Percentiles rank a stretch among this genome's conserved stretches.
Conservation (phyloP, 177 flowering plant genomes). For the Telopea speciosissima region DNA sequence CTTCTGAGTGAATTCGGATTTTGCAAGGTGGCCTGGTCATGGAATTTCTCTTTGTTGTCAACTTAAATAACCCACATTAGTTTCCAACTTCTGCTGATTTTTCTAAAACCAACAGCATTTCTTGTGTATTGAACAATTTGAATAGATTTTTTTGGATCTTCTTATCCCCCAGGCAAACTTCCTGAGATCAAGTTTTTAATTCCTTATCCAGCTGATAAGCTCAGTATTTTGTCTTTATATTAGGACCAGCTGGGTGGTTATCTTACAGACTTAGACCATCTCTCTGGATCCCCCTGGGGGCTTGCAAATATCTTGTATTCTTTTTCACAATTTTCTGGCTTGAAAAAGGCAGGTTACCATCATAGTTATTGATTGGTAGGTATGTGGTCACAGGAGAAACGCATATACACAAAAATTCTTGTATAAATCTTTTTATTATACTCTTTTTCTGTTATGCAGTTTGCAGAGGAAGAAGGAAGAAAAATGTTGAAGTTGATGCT, state of each 20-base stretch:
- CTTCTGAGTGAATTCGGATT: background rate
- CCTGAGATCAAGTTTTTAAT: background rate
- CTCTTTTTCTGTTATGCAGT: conserved; percentile 22
- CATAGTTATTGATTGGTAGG: background rate
- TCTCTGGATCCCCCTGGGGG: background rate
- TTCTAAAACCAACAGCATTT: background rate
- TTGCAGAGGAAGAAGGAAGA: conserved; percentile 14
- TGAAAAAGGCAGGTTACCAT: background rate
- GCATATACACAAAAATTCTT: conserved; percentile 13
- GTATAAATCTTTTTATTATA: conserved; percentile 13
- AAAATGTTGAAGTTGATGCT: conserved; percentile 60
- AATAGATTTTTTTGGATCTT: background rate
- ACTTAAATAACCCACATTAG: background rate
- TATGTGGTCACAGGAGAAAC: conserved; percentile 10
- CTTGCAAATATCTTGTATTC: background rate
- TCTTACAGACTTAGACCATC: no score
- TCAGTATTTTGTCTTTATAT: no score
- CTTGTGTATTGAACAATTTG: background rate
- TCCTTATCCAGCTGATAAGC: no score
- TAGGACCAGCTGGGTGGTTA: no score
- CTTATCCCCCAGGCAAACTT: background rate
- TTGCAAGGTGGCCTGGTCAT: background rate
- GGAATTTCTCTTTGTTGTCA: background rate
- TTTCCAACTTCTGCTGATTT: no score
- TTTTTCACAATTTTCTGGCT: background rate